Base-by-base conservation (phyloP, 1,284 basidiomycete genomes). In the Cutaneotrichosporon sp. region DNA sequence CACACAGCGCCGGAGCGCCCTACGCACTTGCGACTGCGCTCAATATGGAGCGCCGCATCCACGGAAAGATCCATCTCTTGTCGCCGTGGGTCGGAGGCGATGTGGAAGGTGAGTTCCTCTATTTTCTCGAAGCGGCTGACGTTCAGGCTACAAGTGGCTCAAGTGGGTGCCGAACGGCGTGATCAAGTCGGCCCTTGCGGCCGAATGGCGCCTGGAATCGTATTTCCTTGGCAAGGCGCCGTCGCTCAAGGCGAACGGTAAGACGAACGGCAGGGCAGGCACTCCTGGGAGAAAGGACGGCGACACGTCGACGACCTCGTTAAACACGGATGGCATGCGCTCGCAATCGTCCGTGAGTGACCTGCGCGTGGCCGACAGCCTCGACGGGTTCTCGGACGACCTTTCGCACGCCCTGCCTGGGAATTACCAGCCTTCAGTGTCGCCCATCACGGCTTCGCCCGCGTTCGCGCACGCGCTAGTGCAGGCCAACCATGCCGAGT, bases 161-260 rank as follows among this genome's bases (percentile, higher is more conserved):
- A 96, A 94, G 77, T 98, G 95, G 76, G 89, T 99, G 1, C 96
- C 96, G 0, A 93, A 92, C 67, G 89, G 90, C 22, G 86, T 99
- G 50, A 85, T 99, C 72, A 93, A 91, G 82, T 95, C 93, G 0
- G 96, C 95, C 0, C 93, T 97, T 75, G 92, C 92, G 4, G 96
- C 96, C 0, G 96, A 99, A 73, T 98, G 94, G 94, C 92, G 90
- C 77, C 84, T 98, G 58, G 92, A 97, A 75, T 90, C 91, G 0
- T 98, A 94, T 91, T 91, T 92, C 86, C 85, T 98, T 30, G 94
- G 94, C 66, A 97, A 97, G 73, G 91, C 92, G 10, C 94, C 94
- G 18, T 88, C 87, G 5, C 58, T 75, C n/a, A 69, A 71, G 8
- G 68, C 78, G 0, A 61, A 60, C 34, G 56, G 51, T 22, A 53